phyloP scores from a whole-genome alignment of 345 rosid genomes.

The Sonneratia caseolaris region DNA sequence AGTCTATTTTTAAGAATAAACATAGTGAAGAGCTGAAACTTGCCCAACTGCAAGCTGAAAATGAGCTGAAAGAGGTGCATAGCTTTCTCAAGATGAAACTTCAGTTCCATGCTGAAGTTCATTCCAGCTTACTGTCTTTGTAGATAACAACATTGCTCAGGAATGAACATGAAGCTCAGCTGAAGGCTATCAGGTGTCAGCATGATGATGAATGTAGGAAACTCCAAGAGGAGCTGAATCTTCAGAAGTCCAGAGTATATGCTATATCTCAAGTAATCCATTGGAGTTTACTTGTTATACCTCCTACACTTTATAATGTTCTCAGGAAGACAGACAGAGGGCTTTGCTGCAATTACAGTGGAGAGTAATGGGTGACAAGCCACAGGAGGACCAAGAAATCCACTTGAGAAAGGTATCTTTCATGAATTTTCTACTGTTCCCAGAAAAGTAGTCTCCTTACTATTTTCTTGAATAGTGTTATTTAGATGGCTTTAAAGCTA shows the following conservation, averaged over 20 bases:
- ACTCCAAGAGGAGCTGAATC: conserved; percentile 62
- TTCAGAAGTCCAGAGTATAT: conserved; percentile 60
- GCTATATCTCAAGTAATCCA: conserved; percentile 9
- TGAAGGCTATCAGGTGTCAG: conserved; percentile 54
- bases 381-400: conserved; percentile 71
- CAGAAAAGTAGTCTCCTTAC: not conserved
- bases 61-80: conserved; percentile 55
- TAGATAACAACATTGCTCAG: conserved; percentile 51
- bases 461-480: not conserved
- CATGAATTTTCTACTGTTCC: not conserved
- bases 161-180: conserved; percentile 65
- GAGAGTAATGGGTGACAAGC: conserved; percentile 81
- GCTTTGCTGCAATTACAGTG: conserved; percentile 84
- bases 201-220: conserved; percentile 66
- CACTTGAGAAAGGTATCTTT: conserved; percentile 50
- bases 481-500: too few species aligned
- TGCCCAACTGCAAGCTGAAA: conserved; percentile 58
- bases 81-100: not conserved
- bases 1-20: conserved; percentile 45
- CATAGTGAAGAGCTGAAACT: conserved; percentile 57
- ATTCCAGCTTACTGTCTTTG: not conserved
- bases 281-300: conserved; percentile 7
- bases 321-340: conserved; percentile 80
- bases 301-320: conserved; percentile 4
- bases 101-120: not conserved